Conservation (phyloP, 805 yeast genomes). For the Zygosaccharomyces siamensis region DNA sequence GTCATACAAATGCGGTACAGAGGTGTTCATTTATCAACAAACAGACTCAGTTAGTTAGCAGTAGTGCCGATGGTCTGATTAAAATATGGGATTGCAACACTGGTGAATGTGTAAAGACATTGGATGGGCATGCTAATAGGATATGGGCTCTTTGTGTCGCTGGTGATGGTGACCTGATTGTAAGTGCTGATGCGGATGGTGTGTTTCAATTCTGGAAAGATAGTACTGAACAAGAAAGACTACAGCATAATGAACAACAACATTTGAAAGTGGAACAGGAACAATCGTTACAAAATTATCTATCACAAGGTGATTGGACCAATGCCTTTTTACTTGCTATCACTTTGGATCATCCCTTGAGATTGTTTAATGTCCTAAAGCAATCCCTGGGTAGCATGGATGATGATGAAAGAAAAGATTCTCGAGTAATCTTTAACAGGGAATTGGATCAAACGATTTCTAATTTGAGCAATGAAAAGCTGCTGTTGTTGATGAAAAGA, state of each 20-base stretch:
- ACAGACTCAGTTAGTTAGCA: slow-evolving; percentile 58
- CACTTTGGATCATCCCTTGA: slow-evolving; percentile 84
- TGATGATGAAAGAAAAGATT: slow-evolving; percentile 34
- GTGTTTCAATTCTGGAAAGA: slow-evolving; percentile 86
- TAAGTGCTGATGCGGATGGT: slow-evolving; percentile 94
- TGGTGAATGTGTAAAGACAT: slow-evolving; percentile 77
- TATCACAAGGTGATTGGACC: slow-evolving; percentile 73
- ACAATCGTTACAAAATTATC: slow-evolving; percentile 74
- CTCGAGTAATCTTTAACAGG: slow-evolving; percentile 27
- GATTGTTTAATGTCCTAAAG: slow-evolving; percentile 71
- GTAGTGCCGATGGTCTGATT: slow-evolving; percentile 93
- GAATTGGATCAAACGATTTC: slow-evolving; percentile 63
- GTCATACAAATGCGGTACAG: slow-evolving; percentile 90
- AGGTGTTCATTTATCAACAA: slow-evolving; percentile 65
- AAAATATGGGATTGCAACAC: slow-evolving; percentile 80
- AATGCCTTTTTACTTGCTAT: slow-evolving; percentile 84
- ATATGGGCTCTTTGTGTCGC: slow-evolving; percentile 82
- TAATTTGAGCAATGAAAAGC: slow-evolving; percentile 53
- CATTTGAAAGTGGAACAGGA: slow-evolving; percentile 74
- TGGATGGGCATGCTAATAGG: slow-evolving; percentile 91
- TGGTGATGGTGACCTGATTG: slow-evolving; percentile 61
- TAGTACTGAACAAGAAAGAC: slow-evolving; percentile 68
- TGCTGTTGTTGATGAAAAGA: slow-evolving; percentile 60
- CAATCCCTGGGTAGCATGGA: slow-evolving; percentile 43
- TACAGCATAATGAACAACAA: slow-evolving; percentile 45